phyloP scores from a whole-genome alignment of 441 rosid species.

The Croton setiger region DNA sequence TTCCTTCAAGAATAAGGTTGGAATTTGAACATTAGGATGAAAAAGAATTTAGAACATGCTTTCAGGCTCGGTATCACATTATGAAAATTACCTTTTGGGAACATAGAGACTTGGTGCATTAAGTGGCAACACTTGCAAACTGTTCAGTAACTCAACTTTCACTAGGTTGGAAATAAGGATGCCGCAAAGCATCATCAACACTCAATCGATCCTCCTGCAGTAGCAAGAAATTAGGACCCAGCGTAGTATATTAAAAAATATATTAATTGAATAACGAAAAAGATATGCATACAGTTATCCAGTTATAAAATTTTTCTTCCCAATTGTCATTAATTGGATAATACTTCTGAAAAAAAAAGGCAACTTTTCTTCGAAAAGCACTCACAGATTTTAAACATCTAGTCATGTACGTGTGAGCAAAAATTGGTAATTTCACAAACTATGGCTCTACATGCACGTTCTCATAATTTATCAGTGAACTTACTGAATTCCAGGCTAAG shows the following conservation, averaged over 20 bases:
- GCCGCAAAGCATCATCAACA: conserved; percentile 75
- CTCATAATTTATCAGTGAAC: conserved; percentile 21
- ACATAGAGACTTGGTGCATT: neutral
- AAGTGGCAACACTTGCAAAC: neutral
- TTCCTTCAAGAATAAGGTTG: neutral
- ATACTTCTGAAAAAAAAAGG: too few relatives aligned
- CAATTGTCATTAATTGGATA: neutral
- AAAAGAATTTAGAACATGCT: neutral
- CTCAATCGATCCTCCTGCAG: conserved; percentile 79
- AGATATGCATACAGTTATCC: neutral
- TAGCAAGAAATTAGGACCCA: neutral
- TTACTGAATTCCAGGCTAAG: conserved; percentile 85
- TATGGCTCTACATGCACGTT: neutral
- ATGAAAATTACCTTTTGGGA: neutral
- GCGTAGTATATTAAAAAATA: neutral
- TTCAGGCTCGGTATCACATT: neutral
- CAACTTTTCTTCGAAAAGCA: neutral
- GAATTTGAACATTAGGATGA: neutral
- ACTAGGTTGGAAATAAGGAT: conserved; percentile 73
- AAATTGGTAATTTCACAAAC: neutral
- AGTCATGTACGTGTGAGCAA: too few relatives aligned
- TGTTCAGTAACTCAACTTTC: conserved; percentile 23
- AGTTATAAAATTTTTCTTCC: neutral
- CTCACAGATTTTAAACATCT: too few relatives aligned
- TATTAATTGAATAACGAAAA: neutral